These are phyloP conservation scores for Aspergillus neoniger DNA, from an alignment of 2,329 filamentous ascomycete genomes.

Conservation along the genomic window DNA sequence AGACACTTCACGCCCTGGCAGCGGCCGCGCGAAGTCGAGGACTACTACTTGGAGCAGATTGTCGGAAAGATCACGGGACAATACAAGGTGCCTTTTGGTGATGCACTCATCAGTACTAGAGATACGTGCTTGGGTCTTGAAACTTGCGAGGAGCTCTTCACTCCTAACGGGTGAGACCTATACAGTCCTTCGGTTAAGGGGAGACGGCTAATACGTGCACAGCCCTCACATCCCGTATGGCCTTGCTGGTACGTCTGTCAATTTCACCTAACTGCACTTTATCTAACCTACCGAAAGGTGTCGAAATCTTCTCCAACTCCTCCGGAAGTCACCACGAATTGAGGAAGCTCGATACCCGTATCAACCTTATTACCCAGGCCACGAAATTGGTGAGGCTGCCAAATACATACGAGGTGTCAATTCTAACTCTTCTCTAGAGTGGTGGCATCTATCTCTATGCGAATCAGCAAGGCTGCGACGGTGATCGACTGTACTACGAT, in stretches of 20 bases:
- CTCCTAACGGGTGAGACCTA: slow-evolving; percentile 47
- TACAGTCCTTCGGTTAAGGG: background rate
- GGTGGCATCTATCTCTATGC: slow-evolving; percentile 60
- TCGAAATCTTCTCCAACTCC: slow-evolving; percentile 72
- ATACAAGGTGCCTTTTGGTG: slow-evolving; percentile 65
- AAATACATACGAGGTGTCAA: no score
- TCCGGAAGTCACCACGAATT: slow-evolving; percentile 69
- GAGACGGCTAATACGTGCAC: slow-evolving; percentile 22
- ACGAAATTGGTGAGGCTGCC: slow-evolving; percentile 47
- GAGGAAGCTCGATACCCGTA: slow-evolving; percentile 64
- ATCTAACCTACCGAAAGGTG: slow-evolving; percentile 51
- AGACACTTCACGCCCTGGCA: slow-evolving; percentile 67
- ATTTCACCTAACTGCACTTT: slow-evolving; percentile 44
- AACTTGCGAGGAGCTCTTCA: slow-evolving; percentile 71
- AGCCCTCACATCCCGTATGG: slow-evolving; percentile 61
- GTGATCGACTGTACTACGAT: slow-evolving; percentile 64
- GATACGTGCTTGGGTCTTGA: slow-evolving; percentile 66
- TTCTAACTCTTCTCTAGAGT: slow-evolving; percentile 31
- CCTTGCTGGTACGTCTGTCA: slow-evolving; percentile 51
- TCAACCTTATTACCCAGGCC: slow-evolving; percentile 67
- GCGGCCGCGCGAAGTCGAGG: slow-evolving; percentile 57
- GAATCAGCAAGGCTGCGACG: slow-evolving; percentile 62
- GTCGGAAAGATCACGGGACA: slow-evolving; percentile 60
- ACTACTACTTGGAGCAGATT: slow-evolving; percentile 64
- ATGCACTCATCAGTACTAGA: slow-evolving; percentile 62